Percentiles rank a stretch among this genome's conserved stretches.
phyloP scores from a whole-genome alignment of 345 rosid species.

The Anacardium occidentale region DNA sequence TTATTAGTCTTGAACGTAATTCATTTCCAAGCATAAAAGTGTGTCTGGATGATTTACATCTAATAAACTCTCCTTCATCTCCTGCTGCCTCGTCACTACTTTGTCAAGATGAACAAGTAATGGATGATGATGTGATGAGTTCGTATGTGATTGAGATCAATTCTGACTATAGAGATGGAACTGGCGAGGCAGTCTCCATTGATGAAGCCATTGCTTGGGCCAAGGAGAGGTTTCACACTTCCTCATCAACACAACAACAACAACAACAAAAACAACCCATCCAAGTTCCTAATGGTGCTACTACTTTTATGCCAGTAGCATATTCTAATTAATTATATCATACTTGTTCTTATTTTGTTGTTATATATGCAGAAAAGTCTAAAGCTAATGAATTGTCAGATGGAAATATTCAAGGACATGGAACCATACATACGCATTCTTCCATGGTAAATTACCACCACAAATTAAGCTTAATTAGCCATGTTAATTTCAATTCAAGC shows the following conservation, averaged over 20 bases:
- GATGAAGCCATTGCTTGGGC: constrained; percentile 82
- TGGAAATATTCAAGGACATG: constrained; percentile 22
- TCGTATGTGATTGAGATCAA: constrained; percentile 87
- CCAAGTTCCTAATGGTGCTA: too few species aligned
- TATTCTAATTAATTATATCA: background rate
- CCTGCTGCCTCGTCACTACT: constrained; percentile 61
- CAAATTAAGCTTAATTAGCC: background rate
- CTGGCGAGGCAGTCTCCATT: constrained; percentile 47
- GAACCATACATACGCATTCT: constrained; percentile 23
- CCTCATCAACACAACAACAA: constrained; percentile 22
- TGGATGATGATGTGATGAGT: constrained; percentile 69
- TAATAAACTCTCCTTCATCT: constrained; percentile 61
- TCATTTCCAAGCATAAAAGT: constrained; percentile 44
- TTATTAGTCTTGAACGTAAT: constrained; percentile 56
- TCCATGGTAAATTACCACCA: constrained; percentile 18
- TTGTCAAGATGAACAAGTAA: constrained; percentile 34
- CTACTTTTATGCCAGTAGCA: background rate
- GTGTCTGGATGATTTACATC: constrained; percentile 55
- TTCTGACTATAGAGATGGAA: constrained; percentile 46
- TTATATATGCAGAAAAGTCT: constrained; percentile 30
- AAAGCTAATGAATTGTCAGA: constrained; percentile 13
- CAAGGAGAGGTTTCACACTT: constrained; percentile 48
- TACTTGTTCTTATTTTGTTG: background rate
- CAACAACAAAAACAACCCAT: background rate
- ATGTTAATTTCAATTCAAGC: background rate